A percentile compares a stretch with the other conserved stretches of the same genome.
phyloP scores from a whole-genome alignment of 139 green algal genomes.

The Choricystis sp. region DNA sequence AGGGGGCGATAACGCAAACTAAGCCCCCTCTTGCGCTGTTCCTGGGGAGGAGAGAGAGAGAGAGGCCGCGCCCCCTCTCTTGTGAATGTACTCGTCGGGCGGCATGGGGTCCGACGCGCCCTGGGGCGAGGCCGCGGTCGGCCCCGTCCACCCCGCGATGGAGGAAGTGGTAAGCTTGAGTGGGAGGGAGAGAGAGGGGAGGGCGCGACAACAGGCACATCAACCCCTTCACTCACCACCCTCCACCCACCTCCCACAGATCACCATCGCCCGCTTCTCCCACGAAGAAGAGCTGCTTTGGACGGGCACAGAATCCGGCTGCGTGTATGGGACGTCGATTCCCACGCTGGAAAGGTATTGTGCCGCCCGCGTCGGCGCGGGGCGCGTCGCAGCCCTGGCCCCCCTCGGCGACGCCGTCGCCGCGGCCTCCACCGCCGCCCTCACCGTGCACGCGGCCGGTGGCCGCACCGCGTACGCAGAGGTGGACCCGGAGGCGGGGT shows the following conservation, averaged over 20 bases:
- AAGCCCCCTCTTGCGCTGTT: too few species aligned
- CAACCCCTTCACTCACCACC: too few species aligned
- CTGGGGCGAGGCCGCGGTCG: constrained; percentile 13
- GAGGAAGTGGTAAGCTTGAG: constrained; percentile 9
- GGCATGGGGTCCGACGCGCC: too few species aligned
- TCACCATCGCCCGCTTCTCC: constrained; percentile 19
- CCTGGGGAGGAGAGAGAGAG: too few species aligned
- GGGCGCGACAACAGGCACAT: too few species aligned
- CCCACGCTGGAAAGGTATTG: constrained; percentile 28
- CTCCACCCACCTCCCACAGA: constrained; percentile 1
- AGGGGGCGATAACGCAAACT: too few species aligned
- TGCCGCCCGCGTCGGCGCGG: constrained; percentile 16
- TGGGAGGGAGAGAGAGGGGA: too few species aligned
- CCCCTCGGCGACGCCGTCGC: constrained; percentile 21
- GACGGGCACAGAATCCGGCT: constrained; percentile 26
- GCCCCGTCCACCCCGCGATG: constrained; percentile 13
- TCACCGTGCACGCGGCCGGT: constrained; percentile 19
- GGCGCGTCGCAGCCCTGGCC: constrained; percentile 17
- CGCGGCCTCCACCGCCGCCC: constrained; percentile 13
- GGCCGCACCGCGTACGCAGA: too few species aligned
- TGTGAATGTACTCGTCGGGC: too few species aligned
- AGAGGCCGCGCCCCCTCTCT: too few species aligned
- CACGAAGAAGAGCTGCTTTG: constrained; percentile 20
- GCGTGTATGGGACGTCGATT: constrained; percentile 18
- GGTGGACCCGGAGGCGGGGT: too few species aligned